Conservation (phyloP, 2,329 filamentous ascomycete genomes). For the Diaporthe batatas region DNA sequence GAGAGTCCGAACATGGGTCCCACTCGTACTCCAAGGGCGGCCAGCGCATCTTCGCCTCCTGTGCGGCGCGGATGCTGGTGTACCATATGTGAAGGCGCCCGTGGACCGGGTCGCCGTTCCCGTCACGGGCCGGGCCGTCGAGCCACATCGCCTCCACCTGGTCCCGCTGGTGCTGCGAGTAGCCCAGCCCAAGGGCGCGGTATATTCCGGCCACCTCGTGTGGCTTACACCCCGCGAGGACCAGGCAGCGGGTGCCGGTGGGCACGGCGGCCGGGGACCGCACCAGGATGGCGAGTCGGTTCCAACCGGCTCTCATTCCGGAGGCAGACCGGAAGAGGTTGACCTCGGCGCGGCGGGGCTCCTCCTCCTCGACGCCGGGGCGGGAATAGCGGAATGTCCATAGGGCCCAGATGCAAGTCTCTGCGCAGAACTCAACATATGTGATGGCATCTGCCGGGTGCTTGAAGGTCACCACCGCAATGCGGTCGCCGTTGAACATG, state of each 20-base stretch:
- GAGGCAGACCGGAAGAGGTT: neutral
- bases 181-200: neutral
- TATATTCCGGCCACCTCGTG: conserved; percentile 6
- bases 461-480: conserved; percentile 35
- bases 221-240: neutral
- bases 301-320: neutral
- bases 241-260: conserved; percentile 20
- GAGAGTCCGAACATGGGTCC: conserved; percentile 28
- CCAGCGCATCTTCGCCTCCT: neutral
- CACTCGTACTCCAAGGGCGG: conserved; percentile 22
- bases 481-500: neutral
- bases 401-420: neutral
- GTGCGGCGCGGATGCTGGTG: conserved; percentile 16
- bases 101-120: neutral
- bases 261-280: neutral
- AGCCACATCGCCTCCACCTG: conserved; percentile 40
- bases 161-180: conserved; percentile 11
- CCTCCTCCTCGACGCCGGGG: neutral
- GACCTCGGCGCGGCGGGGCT: neutral
- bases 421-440: neutral
- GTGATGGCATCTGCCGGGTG: neutral
- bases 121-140: neutral
- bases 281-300: neutral
- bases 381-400: conserved; percentile 5
- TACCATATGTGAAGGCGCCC: conserved; percentile 37